Base-by-base conservation (phyloP, 495 filamentous ascomycete genomes). In the Penicillium coprophilum region DNA sequence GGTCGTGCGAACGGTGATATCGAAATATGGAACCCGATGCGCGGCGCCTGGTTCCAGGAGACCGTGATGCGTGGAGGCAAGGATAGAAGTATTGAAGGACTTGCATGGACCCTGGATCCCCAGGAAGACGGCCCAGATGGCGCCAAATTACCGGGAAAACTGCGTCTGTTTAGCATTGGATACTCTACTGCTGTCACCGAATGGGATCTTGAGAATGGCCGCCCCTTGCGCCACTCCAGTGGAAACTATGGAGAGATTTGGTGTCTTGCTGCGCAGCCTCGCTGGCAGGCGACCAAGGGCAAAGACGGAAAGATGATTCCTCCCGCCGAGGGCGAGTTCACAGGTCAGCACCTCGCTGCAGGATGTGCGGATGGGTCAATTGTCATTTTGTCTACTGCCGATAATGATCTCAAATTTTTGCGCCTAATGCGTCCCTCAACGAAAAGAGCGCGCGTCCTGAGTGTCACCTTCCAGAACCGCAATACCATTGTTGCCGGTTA, bases 211-310 rank as follows among this genome's bases (percentile, higher is more conserved):
- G 83, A 84, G 56, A 87, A 83, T 57, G 90, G 90, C 6, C 76
- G 81, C 49, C 89, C 91, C 8, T 74, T 85, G 68, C 83, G 87
- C 31, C 88, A 96, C 67, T 88, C 91, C 9, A 90, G 89, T 66
- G 93, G 93, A 19, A 96, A 93, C 70, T 88, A 96, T 68, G 92
- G 93, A 38, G 94, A 96, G 62, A 92, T 97, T 55, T 99, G 94
- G 94, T 96, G 92, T 71, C 78, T 97, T 55, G 88, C 87, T 56
- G 90, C 86, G n/a, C 94, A 97, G 75, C 94, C 95, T 19, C 67
- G 77, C 62, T 73, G 76, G 72, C 65, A 73, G 58, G 55, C 69
- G 11, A 66, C 67, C 31, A 70, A 74, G 54, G 66, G 68, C 43
- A 69, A 65, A 56, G 66, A 73, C 61, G 71, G 61, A 27, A 75